phyloP scores from a whole-genome alignment of 441 rosid species.

The Adansonia rubrostipa region DNA sequence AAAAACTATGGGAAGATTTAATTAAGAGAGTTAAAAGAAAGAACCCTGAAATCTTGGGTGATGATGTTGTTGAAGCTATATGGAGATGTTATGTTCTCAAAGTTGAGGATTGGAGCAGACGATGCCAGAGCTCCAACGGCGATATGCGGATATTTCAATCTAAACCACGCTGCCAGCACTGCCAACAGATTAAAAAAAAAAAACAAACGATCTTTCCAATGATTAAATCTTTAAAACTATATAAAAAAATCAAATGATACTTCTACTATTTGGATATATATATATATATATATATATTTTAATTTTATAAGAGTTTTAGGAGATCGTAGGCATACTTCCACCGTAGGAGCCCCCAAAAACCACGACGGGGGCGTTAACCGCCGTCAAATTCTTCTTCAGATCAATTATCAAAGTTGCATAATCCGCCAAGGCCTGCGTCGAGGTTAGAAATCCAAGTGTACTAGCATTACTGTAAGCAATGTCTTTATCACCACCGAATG shows the following conservation, averaged over 20 bases:
- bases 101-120: slow-evolving; percentile 67
- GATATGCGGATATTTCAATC: slow-evolving; percentile 69
- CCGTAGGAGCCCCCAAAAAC: slow-evolving; percentile 77
- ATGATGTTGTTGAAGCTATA: slow-evolving; percentile 57
- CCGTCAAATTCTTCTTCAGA: slow-evolving; percentile 59
- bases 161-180: slow-evolving; percentile 78
- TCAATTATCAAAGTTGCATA: slow-evolving; percentile 54
- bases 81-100: slow-evolving; percentile 51
- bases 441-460: slow-evolving; percentile 55
- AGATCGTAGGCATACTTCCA: slow-evolving; percentile 48
- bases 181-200: slow-evolving; percentile 21
- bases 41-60: slow-evolving; percentile 57
- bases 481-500: slow-evolving; percentile 56
- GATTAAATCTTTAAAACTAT: neutral
- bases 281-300: too few species aligned
- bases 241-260: neutral
- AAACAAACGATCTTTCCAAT: neutral
- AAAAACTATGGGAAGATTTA: too few species aligned
- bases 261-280: neutral
- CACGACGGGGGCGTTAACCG: slow-evolving; percentile 65
- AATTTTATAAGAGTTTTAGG: neutral
- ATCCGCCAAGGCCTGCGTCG: slow-evolving; percentile 69
- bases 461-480: slow-evolving; percentile 54
- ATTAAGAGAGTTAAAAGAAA: neutral
- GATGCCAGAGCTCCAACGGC: slow-evolving; percentile 70